Percentiles rank a stretch among this genome's conserved stretches.
Conservation (phyloP, 108 stramenopile species). For the Aurantiochytrium sp. region DNA sequence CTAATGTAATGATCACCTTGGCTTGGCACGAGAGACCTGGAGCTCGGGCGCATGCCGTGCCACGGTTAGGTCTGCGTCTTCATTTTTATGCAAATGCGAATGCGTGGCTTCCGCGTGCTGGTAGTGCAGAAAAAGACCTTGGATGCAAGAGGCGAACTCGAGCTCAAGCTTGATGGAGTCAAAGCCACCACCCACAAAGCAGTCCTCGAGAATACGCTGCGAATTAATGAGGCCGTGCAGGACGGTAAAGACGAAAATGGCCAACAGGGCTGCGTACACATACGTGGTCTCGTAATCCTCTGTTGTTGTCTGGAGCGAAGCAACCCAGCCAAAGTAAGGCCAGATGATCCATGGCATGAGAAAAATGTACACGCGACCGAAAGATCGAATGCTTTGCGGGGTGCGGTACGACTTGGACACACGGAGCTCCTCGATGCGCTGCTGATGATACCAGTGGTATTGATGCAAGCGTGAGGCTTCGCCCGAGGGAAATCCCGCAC, state of each 20-base stretch:
- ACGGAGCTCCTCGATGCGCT: constrained; percentile 25
- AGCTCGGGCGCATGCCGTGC: too few species aligned
- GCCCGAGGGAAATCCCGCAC: constrained; percentile 25
- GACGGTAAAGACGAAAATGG: background rate
- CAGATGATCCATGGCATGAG: constrained; percentile 1
- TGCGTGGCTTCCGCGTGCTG: background rate
- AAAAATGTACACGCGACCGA: constrained; percentile 20
- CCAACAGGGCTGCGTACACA: background rate
- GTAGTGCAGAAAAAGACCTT: background rate
- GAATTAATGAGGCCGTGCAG: constrained; percentile 19
- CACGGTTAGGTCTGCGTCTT: too few species aligned
- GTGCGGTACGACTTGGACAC: constrained; percentile 28
- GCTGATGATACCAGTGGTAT: constrained; percentile 19
- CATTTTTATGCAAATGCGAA: too few species aligned
- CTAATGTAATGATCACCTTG: too few species aligned
- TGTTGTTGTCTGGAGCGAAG: background rate
- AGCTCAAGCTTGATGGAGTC: constrained; percentile 3
- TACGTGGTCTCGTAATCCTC: background rate
- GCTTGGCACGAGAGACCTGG: too few species aligned
- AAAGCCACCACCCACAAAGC: background rate
- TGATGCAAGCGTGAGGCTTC: constrained; percentile 29
- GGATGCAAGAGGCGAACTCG: background rate
- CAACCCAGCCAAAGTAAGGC: constrained; percentile 23
- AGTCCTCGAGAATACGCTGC: background rate
- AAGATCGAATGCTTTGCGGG: constrained; percentile 12